phyloP scores from a whole-genome alignment of 331 rosid genomes.

The Malus hybrid region DNA sequence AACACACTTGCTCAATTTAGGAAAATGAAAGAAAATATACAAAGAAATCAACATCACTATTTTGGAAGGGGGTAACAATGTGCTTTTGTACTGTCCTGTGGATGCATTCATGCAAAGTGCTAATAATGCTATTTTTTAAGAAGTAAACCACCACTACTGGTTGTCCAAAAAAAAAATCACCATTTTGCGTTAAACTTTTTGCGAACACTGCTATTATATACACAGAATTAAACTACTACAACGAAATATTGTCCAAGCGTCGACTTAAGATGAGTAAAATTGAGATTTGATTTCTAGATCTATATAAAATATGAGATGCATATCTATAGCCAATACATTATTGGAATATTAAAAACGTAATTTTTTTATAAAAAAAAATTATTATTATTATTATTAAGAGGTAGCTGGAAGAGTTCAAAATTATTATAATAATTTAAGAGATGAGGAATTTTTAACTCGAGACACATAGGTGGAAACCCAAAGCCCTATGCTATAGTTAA shows the following conservation, averaged over 20 bases:
- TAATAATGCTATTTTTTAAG: background rate
- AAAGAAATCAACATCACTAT: background rate
- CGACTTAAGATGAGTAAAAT: background rate
- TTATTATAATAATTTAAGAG: no score
- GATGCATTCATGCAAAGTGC: background rate
- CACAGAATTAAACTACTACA: background rate
- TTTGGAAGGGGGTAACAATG: background rate
- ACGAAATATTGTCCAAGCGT: background rate
- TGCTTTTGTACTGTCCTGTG: background rate
- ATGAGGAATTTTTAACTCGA: no score
- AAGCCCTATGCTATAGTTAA: no score
- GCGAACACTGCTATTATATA: background rate
- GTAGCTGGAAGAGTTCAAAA: no score
- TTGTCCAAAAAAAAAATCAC: no score
- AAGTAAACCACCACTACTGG: no score
- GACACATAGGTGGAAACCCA: no score
- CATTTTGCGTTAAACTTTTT: no score
- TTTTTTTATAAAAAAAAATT: no score
- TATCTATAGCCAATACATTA: background rate
- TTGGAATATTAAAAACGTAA: background rate
- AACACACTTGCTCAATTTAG: background rate
- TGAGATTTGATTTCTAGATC: background rate
- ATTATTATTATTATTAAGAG: no score
- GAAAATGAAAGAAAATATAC: background rate
- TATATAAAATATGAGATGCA: background rate